Conservation (phyloP, 768 basidiomycete genomes). For the Gautieria morchelliformis region DNA sequence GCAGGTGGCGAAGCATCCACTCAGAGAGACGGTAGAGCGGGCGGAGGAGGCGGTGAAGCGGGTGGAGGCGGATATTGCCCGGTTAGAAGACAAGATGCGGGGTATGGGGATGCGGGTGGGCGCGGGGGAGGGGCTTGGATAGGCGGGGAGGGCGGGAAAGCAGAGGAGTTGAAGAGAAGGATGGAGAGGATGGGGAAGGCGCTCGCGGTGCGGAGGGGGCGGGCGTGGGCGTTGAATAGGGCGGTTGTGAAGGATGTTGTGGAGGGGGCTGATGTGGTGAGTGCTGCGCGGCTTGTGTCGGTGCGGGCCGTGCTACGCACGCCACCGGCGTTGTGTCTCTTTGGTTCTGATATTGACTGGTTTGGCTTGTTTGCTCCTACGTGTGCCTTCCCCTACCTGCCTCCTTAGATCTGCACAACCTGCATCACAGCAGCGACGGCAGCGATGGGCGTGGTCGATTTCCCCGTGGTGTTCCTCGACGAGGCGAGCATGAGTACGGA, state of each 20-base stretch:
- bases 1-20: constrained; percentile 52
- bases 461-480: constrained; percentile 89
- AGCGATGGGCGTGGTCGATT: constrained; percentile 65
- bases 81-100: too few species aligned
- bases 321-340: not conserved
- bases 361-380: not conserved
- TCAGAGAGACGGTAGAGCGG: constrained; percentile 23
- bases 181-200: constrained; percentile 23
- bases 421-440: constrained; percentile 69
- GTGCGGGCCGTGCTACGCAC: not conserved
- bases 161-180: constrained; percentile 8
- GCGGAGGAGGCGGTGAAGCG: constrained; percentile 12
- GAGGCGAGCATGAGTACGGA: constrained; percentile 97
- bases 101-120: too few species aligned
- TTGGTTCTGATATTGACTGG: constrained; percentile 7
- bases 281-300: constrained; percentile 19
- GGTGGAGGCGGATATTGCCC: not conserved
- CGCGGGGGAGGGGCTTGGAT: too few species aligned
- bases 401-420: constrained; percentile 68
- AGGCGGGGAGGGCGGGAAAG: not conserved
- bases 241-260: constrained; percentile 57
- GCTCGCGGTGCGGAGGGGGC: constrained; percentile 20
- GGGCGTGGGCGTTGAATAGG: constrained; percentile 38
- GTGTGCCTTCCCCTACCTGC: too few species aligned
- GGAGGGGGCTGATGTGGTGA: constrained; percentile 62